Evolutionary conservation across 495 filamentous ascomycete genomes (phyloP), one percentile per base, ranked within the genome.

Genomic region (Trypethelium eluteriae): DNA sequence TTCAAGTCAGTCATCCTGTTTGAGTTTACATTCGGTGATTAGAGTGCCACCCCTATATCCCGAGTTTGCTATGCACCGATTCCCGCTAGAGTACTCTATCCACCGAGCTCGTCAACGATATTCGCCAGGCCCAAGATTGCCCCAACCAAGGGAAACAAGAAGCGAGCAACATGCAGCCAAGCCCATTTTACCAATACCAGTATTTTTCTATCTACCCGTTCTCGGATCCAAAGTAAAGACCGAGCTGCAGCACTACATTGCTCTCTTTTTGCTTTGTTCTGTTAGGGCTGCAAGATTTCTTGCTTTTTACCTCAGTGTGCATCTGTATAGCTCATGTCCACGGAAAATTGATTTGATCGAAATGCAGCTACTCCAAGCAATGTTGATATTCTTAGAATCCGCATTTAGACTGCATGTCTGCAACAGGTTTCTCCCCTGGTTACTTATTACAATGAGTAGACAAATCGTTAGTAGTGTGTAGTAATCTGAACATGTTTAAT

Each of bases 301-400:
- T n/a, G n/a, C n/a, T n/a, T n/a, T n/a, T n/a, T n/a, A n/a, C n/a
- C n/a, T n/a, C n/a, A n/a, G n/a, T n/a, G n/a, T n/a, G n/a, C n/a
- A n/a, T n/a, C n/a, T n/a, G 82, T 83, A 70, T 72, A 78, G 67
- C 62, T 80, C 7, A 46, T 70, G 46, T 69, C 67, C 2, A 74
- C 77, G 5, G 66, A 75, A 63, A 80, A 76, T 69, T 74, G 74
- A 66, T 83, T 81, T 79, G 82, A 78, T 74, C 5, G 16, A 32
- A 36, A 32, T 6, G 12, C 5, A 44, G 5, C n/a, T n/a, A n/a
- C n/a, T n/a, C n/a, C n/a, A n/a, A n/a, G n/a, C n/a, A n/a, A n/a
- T n/a, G n/a, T n/a, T n/a, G n/a, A n/a, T n/a, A n/a, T n/a, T n/a
- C n/a, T n/a, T n/a, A n/a, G n/a, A n/a, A n/a, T n/a, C n/a, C n/a